These are phyloP conservation scores for Melaleuca quinquenervia DNA, from an alignment of 345 rosid species.

Conservation along the genomic window DNA sequence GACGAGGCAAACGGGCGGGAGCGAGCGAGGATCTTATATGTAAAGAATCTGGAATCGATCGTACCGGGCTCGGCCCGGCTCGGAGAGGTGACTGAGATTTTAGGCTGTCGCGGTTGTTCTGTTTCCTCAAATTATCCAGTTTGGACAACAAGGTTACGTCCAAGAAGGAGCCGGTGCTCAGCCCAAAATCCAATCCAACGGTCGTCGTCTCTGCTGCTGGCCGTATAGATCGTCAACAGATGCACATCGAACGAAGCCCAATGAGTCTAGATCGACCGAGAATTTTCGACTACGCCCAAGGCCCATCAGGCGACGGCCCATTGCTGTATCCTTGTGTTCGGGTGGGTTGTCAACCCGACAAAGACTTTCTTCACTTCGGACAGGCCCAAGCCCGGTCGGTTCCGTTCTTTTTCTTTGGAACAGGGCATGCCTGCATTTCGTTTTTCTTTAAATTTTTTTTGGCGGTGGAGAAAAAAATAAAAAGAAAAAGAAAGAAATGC, in stretches of 20 bases:
- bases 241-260: no score
- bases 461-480: not conserved
- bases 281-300: not conserved
- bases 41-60: not conserved
- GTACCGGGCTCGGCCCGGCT: not conserved
- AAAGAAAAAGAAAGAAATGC: not conserved
- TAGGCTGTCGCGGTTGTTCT: no score
- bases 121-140: no score
- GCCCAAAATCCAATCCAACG: no score
- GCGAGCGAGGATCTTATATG: not conserved
- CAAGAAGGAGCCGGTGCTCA: no score
- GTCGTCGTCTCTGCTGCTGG: no score
- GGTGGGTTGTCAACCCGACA: not conserved
- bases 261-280: not conserved
- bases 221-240: no score
- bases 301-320: not conserved
- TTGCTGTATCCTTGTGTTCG: not conserved
- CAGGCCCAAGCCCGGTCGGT: not conserved
- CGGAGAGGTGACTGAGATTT: not conserved
- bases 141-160: no score
- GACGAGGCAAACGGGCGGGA: not conserved
- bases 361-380: not conserved
- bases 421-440: not conserved
- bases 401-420: not conserved
- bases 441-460: not conserved